A percentile compares a stretch with the other conserved stretches of the same genome.
phyloP scores from a whole-genome alignment of 1,139 yeast species.

The Meyerozyma sp. region DNA sequence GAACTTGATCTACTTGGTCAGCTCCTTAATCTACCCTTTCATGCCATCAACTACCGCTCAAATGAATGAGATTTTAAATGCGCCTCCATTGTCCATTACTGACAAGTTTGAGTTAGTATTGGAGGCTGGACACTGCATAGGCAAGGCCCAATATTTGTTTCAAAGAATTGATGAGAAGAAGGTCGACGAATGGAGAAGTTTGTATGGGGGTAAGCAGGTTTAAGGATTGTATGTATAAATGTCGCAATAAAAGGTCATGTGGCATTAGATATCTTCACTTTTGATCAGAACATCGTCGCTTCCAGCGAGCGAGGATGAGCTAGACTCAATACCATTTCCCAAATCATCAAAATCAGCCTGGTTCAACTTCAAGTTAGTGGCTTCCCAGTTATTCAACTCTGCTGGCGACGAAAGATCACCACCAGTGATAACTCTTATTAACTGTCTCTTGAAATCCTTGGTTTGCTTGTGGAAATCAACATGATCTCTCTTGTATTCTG shows the following conservation, averaged over 20 bases:
- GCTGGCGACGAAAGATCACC: slow-evolving; percentile 32
- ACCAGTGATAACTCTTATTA: slow-evolving; percentile 61
- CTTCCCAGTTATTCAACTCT: slow-evolving; percentile 38
- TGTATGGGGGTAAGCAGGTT: slow-evolving; percentile 71
- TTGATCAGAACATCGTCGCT: neutral
- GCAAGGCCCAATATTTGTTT: slow-evolving; percentile 88
- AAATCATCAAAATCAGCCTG: neutral
- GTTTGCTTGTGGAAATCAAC: slow-evolving; percentile 44
- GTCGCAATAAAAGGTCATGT: neutral
- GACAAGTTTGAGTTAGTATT: slow-evolving; percentile 68
- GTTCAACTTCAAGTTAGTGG: neutral
- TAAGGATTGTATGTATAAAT: neutral
- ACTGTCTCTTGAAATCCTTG: slow-evolving; percentile 43
- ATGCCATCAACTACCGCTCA: slow-evolving; percentile 79
- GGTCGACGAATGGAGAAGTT: slow-evolving; percentile 80
- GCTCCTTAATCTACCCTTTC: slow-evolving; percentile 77
- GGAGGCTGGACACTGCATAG: slow-evolving; percentile 79
- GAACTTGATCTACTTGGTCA: slow-evolving; percentile 78
- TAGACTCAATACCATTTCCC: neutral
- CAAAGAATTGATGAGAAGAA: slow-evolving; percentile 86
- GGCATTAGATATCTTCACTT: neutral
- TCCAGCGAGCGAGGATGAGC: neutral
- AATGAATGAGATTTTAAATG: slow-evolving; percentile 76
- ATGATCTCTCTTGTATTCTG: slow-evolving; percentile 47
- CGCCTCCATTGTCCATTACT: slow-evolving; percentile 73